Percentiles rank a stretch among this genome's conserved stretches.
phyloP scores from a whole-genome alignment of 176 grass and related monocot genomes.

The Bromus sterilis region DNA sequence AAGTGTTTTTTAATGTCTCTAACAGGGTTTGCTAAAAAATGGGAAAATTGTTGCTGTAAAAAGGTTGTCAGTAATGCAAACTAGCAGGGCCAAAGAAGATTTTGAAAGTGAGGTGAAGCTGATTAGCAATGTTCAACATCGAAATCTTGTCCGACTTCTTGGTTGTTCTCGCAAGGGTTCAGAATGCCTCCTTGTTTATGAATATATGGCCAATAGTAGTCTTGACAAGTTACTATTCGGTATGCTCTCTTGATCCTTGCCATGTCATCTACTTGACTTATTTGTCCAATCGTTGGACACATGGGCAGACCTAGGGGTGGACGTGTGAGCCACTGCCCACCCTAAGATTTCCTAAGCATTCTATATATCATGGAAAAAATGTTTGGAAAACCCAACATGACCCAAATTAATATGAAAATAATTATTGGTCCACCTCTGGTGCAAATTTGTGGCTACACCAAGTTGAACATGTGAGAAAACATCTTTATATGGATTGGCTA shows the following conservation, averaged over 20 bases:
- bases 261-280: slow-evolving; percentile 10
- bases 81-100: slow-evolving; percentile 36
- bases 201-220: slow-evolving; percentile 84
- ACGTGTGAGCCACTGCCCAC: too few relatives aligned
- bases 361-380: too few relatives aligned
- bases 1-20: not conserved
- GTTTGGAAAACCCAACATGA: too few relatives aligned
- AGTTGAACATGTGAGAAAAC: not conserved
- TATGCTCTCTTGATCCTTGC: slow-evolving; percentile 18
- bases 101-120: slow-evolving; percentile 70
- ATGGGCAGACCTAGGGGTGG: not conserved
- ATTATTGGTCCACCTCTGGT: too few relatives aligned
- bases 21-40: slow-evolving; percentile 61
- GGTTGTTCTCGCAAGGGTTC: slow-evolving; percentile 59
- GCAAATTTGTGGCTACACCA: too few relatives aligned
- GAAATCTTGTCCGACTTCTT: slow-evolving; percentile 65
- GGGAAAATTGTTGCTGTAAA: slow-evolving; percentile 69
- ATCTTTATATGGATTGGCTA: not conserved
- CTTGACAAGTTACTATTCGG: slow-evolving; percentile 73
- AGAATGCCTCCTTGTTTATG: slow-evolving; percentile 60
- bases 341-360: too few relatives aligned
- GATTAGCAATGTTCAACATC: slow-evolving; percentile 78
- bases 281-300: not conserved
- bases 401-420: too few relatives aligned
- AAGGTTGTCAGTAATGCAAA: slow-evolving; percentile 40